Evolutionary conservation across 2,329 filamentous ascomycete genomes (phyloP).

Genomic region (Chrysoporthe puriensis): DNA sequence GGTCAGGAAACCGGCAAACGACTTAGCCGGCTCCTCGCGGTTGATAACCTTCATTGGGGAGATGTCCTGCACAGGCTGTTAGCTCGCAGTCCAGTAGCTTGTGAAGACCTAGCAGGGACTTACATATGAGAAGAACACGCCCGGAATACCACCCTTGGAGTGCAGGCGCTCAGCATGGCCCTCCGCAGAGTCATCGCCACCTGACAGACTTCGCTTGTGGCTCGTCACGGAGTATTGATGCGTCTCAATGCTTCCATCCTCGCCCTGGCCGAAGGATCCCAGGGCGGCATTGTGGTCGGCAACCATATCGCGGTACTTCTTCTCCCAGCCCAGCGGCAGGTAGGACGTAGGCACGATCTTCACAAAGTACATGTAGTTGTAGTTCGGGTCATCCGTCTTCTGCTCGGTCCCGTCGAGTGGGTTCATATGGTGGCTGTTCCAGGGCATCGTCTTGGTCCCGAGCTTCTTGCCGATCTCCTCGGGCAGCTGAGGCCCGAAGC

Average conservation of each 20-base stretch:
- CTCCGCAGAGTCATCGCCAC: conserved; percentile 82
- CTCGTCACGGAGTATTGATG: conserved; percentile 98
- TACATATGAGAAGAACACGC: conserved; percentile 98
- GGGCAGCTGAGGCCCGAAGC: conserved; percentile 91
- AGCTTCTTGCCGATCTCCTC: conserved; percentile 68
- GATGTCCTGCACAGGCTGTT: conserved; percentile 69
- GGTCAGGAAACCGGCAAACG: conserved; percentile 88
- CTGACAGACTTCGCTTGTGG: conserved; percentile 85
- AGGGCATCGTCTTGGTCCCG: conserved; percentile 58
- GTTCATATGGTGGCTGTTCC: conserved; percentile 91
- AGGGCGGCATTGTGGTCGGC: conserved; percentile 62
- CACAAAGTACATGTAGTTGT: conserved; percentile 99
- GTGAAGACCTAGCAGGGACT: conserved; percentile 44
- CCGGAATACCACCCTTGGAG: conserved; percentile 88
- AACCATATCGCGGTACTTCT: conserved; percentile 48
- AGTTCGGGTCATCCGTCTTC: conserved; percentile 77
- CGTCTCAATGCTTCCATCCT: conserved; percentile 86
- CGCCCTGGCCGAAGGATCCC: conserved; percentile 67
- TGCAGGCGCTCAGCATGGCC: conserved; percentile 93
- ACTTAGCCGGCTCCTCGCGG: conserved; percentile 86
- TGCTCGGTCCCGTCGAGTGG: conserved; percentile 84
- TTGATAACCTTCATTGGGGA: conserved; percentile 99
- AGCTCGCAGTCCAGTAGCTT: conserved; percentile 29
- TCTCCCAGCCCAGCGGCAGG: conserved; percentile 86
- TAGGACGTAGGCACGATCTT: conserved; percentile 98